phyloP scores from a whole-genome alignment of 352 stramenopile genomes.

The Pythium aquatile region DNA sequence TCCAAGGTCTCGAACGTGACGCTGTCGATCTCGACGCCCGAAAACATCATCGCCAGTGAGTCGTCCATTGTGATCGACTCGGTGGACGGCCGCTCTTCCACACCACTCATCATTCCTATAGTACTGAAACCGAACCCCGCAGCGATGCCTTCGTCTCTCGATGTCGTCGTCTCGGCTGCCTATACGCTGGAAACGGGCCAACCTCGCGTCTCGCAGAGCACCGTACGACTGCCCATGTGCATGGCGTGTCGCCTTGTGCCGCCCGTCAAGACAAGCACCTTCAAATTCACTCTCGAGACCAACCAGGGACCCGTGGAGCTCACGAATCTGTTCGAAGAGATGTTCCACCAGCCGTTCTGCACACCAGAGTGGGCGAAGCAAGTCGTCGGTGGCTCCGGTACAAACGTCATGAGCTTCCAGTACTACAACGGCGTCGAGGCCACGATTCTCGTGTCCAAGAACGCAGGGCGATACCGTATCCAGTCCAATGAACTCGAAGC shows the following conservation, averaged over 20 bases:
- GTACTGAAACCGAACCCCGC: slow-evolving; percentile 43
- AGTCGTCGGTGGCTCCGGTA: slow-evolving; percentile 48
- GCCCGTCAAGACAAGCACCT: slow-evolving; percentile 75
- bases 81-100: slow-evolving; percentile 65
- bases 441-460: slow-evolving; percentile 90
- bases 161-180: slow-evolving; percentile 59
- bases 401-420: slow-evolving; percentile 86
- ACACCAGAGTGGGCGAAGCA: slow-evolving; percentile 72
- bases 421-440: slow-evolving; percentile 85
- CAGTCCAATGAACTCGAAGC: slow-evolving; percentile 83
- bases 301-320: slow-evolving; percentile 80
- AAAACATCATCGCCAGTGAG: slow-evolving; percentile 60
- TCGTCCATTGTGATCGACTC: slow-evolving; percentile 67
- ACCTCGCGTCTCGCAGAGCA: slow-evolving; percentile 60
- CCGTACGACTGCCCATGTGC: slow-evolving; percentile 72
- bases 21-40: slow-evolving; percentile 60
- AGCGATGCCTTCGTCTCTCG: slow-evolving; percentile 66
- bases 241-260: slow-evolving; percentile 68
- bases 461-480: slow-evolving; percentile 83
- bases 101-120: slow-evolving; percentile 62
- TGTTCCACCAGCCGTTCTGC: slow-evolving; percentile 76
- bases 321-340: slow-evolving; percentile 79
- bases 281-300: slow-evolving; percentile 89
- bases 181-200: slow-evolving; percentile 75
- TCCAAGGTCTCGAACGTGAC: slow-evolving; percentile 71